Conservation (phyloP, 192 early-diverging fungal species). For the Haplosporangium gracile region DNA sequence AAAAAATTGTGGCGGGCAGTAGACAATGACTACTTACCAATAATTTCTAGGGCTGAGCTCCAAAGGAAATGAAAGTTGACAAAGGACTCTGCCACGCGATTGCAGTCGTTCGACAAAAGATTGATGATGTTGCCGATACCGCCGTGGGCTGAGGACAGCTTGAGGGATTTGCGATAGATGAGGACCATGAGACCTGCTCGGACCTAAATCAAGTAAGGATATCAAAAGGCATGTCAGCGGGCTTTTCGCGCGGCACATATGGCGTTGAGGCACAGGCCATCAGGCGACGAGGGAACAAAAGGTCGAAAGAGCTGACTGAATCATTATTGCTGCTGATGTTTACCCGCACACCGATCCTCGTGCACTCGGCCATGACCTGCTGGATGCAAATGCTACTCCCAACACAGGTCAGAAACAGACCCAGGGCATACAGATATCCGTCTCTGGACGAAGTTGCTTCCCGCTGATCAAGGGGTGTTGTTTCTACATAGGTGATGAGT, state of each 20-base stretch:
- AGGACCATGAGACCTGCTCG: slow-evolving; percentile 82
- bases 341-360: slow-evolving; percentile 62
- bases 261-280: not conserved
- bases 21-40: slow-evolving; percentile 36
- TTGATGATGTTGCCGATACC: slow-evolving; percentile 80
- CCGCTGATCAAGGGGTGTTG: slow-evolving; percentile 5
- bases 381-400: slow-evolving; percentile 56
- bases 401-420: slow-evolving; percentile 64
- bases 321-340: not conserved
- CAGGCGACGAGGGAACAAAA: not conserved
- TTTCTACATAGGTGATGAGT: slow-evolving; percentile 60
- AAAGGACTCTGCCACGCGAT: slow-evolving; percentile 75
- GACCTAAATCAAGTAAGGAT: slow-evolving; percentile 54
- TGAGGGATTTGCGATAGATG: slow-evolving; percentile 79
- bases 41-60: slow-evolving; percentile 76
- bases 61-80: slow-evolving; percentile 81
- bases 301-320: not conserved
- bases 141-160: slow-evolving; percentile 70
- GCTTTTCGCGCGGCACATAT: not conserved
- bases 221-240: slow-evolving; percentile 2
- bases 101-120: slow-evolving; percentile 79
- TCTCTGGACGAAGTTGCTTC: slow-evolving; percentile 6
- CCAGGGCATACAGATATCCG: slow-evolving; percentile 70
- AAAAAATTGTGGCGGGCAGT: too few species aligned
- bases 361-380: slow-evolving; percentile 59